These are phyloP conservation scores for Pyrus communis DNA, from an alignment of 306 rosid species.

Conservation along the genomic window DNA sequence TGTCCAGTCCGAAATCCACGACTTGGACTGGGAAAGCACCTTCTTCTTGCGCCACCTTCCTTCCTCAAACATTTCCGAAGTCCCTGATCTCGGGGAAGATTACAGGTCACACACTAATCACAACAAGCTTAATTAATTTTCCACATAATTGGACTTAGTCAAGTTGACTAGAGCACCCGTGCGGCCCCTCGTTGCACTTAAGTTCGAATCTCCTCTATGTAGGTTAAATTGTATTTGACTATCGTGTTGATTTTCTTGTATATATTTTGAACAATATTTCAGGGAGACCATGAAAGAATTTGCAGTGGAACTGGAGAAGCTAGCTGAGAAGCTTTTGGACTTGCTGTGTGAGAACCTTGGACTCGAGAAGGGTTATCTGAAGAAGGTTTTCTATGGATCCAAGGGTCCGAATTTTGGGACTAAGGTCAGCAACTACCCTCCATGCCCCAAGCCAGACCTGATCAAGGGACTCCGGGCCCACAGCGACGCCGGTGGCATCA, in stretches of 20 bases:
- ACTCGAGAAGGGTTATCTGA: conserved; percentile 78
- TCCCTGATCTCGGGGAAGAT: conserved; percentile 61
- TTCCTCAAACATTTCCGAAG: conserved; percentile 50
- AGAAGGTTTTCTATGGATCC: conserved; percentile 65
- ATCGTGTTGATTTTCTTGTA: neutral
- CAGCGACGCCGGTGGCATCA: conserved; percentile 97
- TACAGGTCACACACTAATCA: conserved; percentile 36
- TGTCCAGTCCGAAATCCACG: conserved; percentile 49
- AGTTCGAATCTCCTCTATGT: neutral
- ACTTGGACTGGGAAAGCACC: conserved; percentile 93
- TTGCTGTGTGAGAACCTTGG: conserved; percentile 87
- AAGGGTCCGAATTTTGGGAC: conserved; percentile 91
- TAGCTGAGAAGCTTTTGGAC: conserved; percentile 74
- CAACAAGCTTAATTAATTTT: neutral
- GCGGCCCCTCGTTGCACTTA: too few species aligned
- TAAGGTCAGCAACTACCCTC: conserved; percentile 92
- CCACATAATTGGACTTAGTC: too few species aligned
- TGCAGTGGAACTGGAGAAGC: conserved; percentile 52
- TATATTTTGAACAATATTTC: conserved; percentile 1
- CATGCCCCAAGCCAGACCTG: conserved; percentile 89
- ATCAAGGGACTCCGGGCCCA: conserved; percentile 93
- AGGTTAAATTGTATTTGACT: neutral
- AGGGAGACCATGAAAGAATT: conserved; percentile 78
- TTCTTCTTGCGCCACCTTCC: conserved; percentile 92
- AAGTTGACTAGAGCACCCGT: too few species aligned